A percentile compares a stretch with the other conserved stretches of the same genome.
These are phyloP conservation scores for Closterium sp. DNA, from an alignment of 139 green algal species.

Conservation along the genomic window DNA sequence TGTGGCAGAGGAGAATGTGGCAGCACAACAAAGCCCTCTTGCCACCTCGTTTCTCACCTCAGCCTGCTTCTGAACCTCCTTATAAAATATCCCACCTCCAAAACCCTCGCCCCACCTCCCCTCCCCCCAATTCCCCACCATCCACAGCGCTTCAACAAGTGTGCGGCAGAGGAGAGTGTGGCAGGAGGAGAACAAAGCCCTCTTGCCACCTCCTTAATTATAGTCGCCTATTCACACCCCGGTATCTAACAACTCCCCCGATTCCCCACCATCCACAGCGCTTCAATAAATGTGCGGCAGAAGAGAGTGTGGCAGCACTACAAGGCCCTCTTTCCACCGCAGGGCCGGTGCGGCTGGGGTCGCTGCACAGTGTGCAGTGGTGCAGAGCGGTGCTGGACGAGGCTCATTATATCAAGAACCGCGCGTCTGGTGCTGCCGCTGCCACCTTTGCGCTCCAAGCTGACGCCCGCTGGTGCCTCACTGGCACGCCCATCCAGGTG, in stretches of 20 bases:
- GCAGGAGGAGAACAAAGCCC: too few species aligned
- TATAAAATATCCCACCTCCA: not conserved
- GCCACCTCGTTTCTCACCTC: too few species aligned
- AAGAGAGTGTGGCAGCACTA: not conserved
- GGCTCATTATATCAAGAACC: constrained; percentile 88
- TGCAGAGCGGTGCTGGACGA: constrained; percentile 86
- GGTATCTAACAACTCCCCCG: too few species aligned
- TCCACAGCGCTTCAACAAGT: not conserved
- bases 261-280: not conserved
- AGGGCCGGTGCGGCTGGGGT: not conserved
- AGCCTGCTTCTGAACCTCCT: not conserved
- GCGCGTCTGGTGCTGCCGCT: constrained; percentile 66
- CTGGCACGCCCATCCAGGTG: constrained; percentile 86
- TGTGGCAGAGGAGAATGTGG: not conserved
- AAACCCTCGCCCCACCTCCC: not conserved
- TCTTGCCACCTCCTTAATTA: too few species aligned
- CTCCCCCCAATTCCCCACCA: not conserved
- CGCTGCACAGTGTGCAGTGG: constrained; percentile 41
- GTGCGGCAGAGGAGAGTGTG: not conserved
- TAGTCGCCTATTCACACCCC: too few species aligned
- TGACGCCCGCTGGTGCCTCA: constrained; percentile 82
- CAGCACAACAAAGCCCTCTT: not conserved
- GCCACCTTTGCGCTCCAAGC: constrained; percentile 29
- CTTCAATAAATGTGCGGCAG: not conserved
- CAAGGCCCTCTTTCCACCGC: too few species aligned